These are phyloP conservation scores for Anaeramoeba flamelloides DNA, from an alignment of 78 protist species.

Conservation along the genomic window DNA sequence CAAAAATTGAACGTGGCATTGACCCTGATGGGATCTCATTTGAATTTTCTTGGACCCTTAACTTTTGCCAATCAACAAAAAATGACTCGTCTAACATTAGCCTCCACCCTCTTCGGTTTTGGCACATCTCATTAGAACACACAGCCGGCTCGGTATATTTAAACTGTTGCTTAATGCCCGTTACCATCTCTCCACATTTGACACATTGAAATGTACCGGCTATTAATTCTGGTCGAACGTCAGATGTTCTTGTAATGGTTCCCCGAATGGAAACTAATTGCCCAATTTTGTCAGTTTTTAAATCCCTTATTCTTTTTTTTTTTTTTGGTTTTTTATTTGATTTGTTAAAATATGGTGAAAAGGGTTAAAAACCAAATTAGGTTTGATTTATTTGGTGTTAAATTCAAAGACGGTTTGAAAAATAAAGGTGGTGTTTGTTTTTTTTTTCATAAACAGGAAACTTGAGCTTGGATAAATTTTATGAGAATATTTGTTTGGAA, in stretches of 20 bases:
- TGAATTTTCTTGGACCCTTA: conserved; percentile 63
- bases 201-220: conserved; percentile 67
- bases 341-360: too few species aligned
- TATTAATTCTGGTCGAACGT: conserved; percentile 88
- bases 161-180: conserved; percentile 72
- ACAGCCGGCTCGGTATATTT: conserved; percentile 59
- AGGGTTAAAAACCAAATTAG: too few species aligned
- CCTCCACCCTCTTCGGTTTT: conserved; percentile 40
- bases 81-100: conserved; percentile 39
- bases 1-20: conserved; percentile 71
- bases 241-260: conserved; percentile 87
- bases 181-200: conserved; percentile 1
- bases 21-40: conserved; percentile 66
- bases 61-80: conserved; percentile 86
- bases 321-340: too few species aligned
- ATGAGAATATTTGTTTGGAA: too few species aligned
- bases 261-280: conserved; percentile 58
- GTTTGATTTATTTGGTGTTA: too few species aligned
- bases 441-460: too few species aligned
- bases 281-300: conserved; percentile 42
- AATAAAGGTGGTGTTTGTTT: too few species aligned
- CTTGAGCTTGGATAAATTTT: too few species aligned
- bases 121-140: conserved; percentile 35
- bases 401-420: too few species aligned
- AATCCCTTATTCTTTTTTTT: conserved; percentile 49